These are phyloP conservation scores for Colletotrichum navitas DNA, from an alignment of 2,329 filamentous ascomycete genomes.

Conservation along the genomic window DNA sequence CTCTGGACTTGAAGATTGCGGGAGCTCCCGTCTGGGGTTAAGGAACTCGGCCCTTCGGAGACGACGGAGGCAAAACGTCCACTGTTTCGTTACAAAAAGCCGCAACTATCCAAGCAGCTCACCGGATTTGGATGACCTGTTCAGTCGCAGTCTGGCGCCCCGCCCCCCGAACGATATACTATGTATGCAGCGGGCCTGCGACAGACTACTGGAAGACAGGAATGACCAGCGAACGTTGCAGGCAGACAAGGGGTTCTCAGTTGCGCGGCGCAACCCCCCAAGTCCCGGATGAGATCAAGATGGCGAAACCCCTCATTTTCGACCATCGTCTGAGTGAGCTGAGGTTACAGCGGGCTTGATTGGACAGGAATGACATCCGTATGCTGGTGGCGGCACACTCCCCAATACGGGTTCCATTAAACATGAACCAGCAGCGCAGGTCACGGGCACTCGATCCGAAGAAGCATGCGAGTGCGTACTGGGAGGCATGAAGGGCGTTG, in stretches of 20 bases:
- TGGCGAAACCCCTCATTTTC: slow-evolving; percentile 21
- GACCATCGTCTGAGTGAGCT: background rate
- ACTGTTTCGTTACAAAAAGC: background rate
- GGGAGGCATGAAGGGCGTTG: slow-evolving; percentile 26
- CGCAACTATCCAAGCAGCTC: background rate
- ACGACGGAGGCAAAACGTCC: slow-evolving; percentile 23
- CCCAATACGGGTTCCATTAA: slow-evolving; percentile 13
- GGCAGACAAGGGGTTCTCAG: slow-evolving; percentile 9
- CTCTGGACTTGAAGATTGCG: background rate
- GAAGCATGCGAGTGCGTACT: slow-evolving; percentile 34
- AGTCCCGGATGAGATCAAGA: background rate
- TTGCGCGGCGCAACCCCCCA: slow-evolving; percentile 23
- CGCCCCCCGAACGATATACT: background rate
- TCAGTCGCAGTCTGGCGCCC: background rate
- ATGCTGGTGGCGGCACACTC: slow-evolving; percentile 9
- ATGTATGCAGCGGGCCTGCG: background rate
- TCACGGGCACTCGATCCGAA: slow-evolving; percentile 34
- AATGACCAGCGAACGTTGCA: slow-evolving; percentile 36
- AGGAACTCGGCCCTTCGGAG: slow-evolving; percentile 38
- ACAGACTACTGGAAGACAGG: slow-evolving; percentile 12
- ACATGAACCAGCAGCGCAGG: slow-evolving; percentile 28
- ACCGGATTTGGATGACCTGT: background rate
- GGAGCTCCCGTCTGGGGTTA: slow-evolving; percentile 37
- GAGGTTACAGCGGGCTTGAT: slow-evolving; percentile 5
- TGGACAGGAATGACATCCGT: slow-evolving; percentile 14